Evolutionary conservation across 129 eudicot species (phyloP).

Genomic region (Solidago caesia): DNA sequence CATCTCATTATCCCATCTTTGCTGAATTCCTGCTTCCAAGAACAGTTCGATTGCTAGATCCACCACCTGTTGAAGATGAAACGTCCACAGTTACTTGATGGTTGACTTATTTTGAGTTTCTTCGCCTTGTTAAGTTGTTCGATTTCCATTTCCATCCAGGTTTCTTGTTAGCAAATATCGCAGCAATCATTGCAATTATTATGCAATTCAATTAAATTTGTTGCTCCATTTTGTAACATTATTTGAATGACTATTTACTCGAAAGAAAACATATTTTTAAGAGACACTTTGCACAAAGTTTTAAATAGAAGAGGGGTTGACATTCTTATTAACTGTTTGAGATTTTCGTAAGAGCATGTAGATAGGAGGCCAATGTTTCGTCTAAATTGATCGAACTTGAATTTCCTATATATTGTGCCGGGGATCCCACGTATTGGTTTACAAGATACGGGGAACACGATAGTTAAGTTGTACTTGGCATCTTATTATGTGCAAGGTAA

Average conservation of each 20-base stretch:
- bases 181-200: constrained; percentile 13
- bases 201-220: constrained; percentile 20
- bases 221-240: constrained; percentile 9
- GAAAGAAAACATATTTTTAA: neutral
- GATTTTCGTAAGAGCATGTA: too few species aligned
- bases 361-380: too few species aligned
- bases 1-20: constrained; percentile 89
- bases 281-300: too few species aligned
- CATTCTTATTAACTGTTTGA: too few species aligned
- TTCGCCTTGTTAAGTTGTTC: constrained; percentile 8
- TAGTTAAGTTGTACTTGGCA: too few species aligned
- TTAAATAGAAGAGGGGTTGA: too few species aligned
- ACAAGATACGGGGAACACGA: too few species aligned
- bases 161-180: constrained; percentile 19
- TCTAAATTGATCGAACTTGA: too few species aligned
- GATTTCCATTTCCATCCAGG: neutral
- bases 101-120: neutral
- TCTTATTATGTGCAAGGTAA: too few species aligned
- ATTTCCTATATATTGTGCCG: too few species aligned
- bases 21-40: constrained; percentile 97
- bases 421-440: too few species aligned
- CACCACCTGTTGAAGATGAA: constrained; percentile 59
- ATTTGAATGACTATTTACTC: constrained; percentile 1
- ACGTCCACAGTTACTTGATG: constrained; percentile 21
- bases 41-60: constrained; percentile 59